Percentiles rank a stretch among this genome's conserved stretches.
Evolutionary conservation across 129 eudicot species (phyloP).

Genomic region (Scalesia atractyloides): DNA sequence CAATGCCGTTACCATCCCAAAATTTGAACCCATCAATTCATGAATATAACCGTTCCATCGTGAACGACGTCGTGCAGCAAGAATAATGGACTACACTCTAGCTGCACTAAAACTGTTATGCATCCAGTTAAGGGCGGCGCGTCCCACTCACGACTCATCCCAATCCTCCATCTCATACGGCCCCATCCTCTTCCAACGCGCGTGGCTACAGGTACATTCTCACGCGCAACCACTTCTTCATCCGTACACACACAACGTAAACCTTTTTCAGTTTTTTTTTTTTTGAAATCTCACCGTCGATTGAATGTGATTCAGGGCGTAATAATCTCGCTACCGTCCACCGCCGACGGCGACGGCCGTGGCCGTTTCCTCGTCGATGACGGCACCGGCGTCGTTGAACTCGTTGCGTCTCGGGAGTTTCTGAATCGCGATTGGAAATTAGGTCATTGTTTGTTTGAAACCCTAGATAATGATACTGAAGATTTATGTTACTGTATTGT

Average conservation of each 20-base stretch:
- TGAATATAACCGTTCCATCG: not conserved
- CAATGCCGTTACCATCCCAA: no score
- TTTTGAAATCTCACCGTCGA: not conserved
- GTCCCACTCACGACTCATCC: constrained; percentile 37
- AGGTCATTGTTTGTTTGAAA: constrained; percentile 40
- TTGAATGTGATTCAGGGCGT: constrained; percentile 53
- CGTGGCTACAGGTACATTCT: constrained; percentile 69
- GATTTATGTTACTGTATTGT: not conserved
- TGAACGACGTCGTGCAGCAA: not conserved
- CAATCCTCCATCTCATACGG: constrained; percentile 48
- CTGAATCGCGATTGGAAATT: constrained; percentile 45
- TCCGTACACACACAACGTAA: not conserved
- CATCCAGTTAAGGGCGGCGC: constrained; percentile 62
- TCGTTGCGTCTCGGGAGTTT: constrained; percentile 37
- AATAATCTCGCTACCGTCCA: constrained; percentile 54
- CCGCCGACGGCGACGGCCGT: constrained; percentile 38
- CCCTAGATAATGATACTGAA: constrained; percentile 2
- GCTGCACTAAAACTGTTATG: constrained; percentile 76
- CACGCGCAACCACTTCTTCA: constrained; percentile 6
- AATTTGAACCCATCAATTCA: not conserved
- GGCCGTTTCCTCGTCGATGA: constrained; percentile 70
- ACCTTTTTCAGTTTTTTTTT: not conserved
- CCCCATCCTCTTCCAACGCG: constrained; percentile 96
- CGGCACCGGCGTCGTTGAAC: constrained; percentile 81
- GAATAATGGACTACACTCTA: constrained; percentile 76